Evolutionary conservation across 2,329 filamentous ascomycete genomes (phyloP).

Genomic region (Lachnellula hyalina): DNA sequence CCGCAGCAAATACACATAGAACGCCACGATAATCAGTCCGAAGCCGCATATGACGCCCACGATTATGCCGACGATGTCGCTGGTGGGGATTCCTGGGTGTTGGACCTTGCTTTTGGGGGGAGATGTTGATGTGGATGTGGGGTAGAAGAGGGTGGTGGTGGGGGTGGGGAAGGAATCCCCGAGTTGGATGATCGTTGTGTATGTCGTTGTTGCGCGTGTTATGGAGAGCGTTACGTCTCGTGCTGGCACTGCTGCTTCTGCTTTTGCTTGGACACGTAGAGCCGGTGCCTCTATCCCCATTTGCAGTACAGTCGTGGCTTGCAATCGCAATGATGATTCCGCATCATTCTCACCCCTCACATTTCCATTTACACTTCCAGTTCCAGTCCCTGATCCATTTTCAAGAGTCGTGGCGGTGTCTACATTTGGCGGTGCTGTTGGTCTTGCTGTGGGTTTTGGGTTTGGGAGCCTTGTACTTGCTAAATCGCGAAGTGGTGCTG

Average conservation of each 20-base stretch:
- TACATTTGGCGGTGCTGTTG: no score
- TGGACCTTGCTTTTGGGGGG: background rate
- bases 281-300: background rate
- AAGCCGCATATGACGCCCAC: constrained; percentile 11
- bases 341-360: no score
- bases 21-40: constrained; percentile 10
- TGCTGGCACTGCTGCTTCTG: background rate
- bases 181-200: constrained; percentile 4
- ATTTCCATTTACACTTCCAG: background rate
- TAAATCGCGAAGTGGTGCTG: background rate
- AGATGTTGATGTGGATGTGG: background rate
- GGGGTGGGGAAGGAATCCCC: constrained; percentile 1
- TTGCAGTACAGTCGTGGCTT: background rate
- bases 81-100: constrained; percentile 8
- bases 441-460: no score
- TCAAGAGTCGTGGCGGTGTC: background rate
- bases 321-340: background rate
- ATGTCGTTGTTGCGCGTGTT: constrained; percentile 8
- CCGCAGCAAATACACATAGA: constrained; percentile 19
- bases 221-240: constrained; percentile 5
- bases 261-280: background rate
- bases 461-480: background rate
- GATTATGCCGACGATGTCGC: constrained; percentile 17
- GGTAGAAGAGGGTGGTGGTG: background rate
- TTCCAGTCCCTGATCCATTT: background rate